Conservation (phyloP, 2,329 filamentous ascomycete genomes). For the Colletotrichum theobromicola region DNA sequence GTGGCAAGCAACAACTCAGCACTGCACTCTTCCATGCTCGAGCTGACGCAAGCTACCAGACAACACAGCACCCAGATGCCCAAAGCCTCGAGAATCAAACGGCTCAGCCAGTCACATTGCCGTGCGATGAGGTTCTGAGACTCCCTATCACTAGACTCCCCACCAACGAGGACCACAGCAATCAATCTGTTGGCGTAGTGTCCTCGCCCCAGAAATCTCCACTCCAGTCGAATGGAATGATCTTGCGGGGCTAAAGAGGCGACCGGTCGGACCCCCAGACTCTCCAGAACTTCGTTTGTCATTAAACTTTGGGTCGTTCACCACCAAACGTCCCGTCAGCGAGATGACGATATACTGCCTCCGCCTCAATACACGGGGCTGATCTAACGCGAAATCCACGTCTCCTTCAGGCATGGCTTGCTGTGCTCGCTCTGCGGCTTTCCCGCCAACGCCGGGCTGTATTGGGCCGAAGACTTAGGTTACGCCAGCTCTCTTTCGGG, state of each 20-base stretch:
- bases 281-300: constrained; percentile 1
- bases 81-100: neutral
- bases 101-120: neutral
- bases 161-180: neutral
- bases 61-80: neutral
- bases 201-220: constrained; percentile 1
- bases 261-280: neutral
- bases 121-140: neutral
- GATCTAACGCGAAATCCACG: neutral
- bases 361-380: neutral
- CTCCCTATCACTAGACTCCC: neutral
- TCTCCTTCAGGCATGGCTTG: neutral
- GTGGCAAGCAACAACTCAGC: neutral
- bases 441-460: neutral
- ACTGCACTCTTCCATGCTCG: neutral
- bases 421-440: neutral
- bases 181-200: constrained; percentile 2
- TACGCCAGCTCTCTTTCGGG: neutral
- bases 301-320: neutral
- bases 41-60: neutral
- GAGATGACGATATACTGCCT: constrained; percentile 5
- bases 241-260: neutral
- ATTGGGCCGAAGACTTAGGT: neutral
- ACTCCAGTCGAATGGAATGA: neutral
- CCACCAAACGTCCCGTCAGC: neutral